Evolutionary conservation across 495 filamentous ascomycete genomes (phyloP).

Genomic region (Talaromyces nanjingensis): DNA sequence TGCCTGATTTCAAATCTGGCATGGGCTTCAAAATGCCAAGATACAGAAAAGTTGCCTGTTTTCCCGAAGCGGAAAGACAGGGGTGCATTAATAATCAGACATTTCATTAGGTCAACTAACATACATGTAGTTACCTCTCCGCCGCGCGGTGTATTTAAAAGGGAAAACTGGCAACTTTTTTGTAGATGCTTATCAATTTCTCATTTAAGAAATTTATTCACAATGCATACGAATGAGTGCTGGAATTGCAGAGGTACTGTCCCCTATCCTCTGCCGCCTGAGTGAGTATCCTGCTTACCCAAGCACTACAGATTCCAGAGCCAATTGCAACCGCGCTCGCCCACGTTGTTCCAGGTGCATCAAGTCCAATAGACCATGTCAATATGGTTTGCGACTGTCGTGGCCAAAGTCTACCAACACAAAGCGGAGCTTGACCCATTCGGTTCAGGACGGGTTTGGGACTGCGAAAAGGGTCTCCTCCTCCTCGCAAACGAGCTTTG

Average conservation of each 20-base stretch:
- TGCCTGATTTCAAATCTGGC: neutral
- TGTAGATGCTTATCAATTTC: conserved; percentile 2
- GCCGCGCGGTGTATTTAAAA: neutral
- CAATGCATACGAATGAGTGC: conserved; percentile 4
- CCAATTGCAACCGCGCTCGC: neutral
- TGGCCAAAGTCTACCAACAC: conserved; percentile 4
- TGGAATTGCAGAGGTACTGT: conserved; percentile 5
- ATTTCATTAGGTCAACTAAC: too few relatives aligned
- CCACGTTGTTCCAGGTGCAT: conserved; percentile 1
- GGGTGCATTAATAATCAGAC: conserved; percentile 1
- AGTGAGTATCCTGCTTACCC: neutral
- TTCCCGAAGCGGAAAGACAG: conserved; percentile 2
- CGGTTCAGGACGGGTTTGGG: neutral
- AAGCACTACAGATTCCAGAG: conserved; percentile 1
- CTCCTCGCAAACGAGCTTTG: neutral
- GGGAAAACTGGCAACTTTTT: neutral
- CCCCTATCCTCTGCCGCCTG: neutral
- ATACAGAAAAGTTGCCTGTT: conserved; percentile 3
- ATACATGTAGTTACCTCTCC: neutral
- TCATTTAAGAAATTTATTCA: neutral
- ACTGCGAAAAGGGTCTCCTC: neutral
- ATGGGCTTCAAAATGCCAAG: conserved; percentile 1
- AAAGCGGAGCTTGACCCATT: conserved; percentile 5
- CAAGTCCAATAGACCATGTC: conserved; percentile 4
- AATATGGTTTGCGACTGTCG: conserved; percentile 1